Percentiles rank a stretch among this genome's conserved stretches.
These are phyloP conservation scores for Tardiomyces digboiensis DNA, from an alignment of 1,139 yeast species.

Conservation along the genomic window DNA sequence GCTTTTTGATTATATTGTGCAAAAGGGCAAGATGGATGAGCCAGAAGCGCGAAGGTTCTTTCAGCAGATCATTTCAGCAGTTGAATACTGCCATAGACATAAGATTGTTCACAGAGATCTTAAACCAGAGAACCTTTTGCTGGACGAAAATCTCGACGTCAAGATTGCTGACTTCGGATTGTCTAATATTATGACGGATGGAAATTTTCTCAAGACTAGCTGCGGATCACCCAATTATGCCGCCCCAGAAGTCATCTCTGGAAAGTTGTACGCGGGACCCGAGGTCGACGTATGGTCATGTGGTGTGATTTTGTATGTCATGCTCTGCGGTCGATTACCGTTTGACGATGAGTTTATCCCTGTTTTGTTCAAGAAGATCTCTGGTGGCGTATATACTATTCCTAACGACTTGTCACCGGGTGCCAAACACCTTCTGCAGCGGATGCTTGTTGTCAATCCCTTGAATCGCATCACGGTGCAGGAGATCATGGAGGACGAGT, in stretches of 20 bases:
- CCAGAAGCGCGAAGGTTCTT: conserved; percentile 91
- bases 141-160: conserved; percentile 87
- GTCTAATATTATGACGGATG: conserved; percentile 96
- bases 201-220: conserved; percentile 88
- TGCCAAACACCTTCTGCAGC: conserved; percentile 75
- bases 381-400: conserved; percentile 89
- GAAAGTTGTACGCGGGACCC: conserved; percentile 95
- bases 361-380: conserved; percentile 86
- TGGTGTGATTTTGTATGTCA: conserved; percentile 92
- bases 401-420: conserved; percentile 87
- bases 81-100: conserved; percentile 95
- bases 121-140: conserved; percentile 85
- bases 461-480: conserved; percentile 90
- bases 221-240: conserved; percentile 99
- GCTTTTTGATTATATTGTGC: conserved; percentile 92
- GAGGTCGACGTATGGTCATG: conserved; percentile 99
- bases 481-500: conserved; percentile 90
- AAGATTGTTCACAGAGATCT: conserved; percentile 96
- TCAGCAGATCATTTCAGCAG: conserved; percentile 97
- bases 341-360: conserved; percentile 98
- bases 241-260: conserved; percentile 96
- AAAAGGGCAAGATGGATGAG: conserved; percentile 91
- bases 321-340: conserved; percentile 95
- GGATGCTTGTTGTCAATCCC: conserved; percentile 96
- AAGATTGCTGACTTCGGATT: conserved; percentile 97